A percentile compares a stretch with the other conserved stretches of the same genome.
These are phyloP conservation scores for Saccharomycopsis fodiens DNA, from an alignment of 805 yeast species.

Conservation along the genomic window DNA sequence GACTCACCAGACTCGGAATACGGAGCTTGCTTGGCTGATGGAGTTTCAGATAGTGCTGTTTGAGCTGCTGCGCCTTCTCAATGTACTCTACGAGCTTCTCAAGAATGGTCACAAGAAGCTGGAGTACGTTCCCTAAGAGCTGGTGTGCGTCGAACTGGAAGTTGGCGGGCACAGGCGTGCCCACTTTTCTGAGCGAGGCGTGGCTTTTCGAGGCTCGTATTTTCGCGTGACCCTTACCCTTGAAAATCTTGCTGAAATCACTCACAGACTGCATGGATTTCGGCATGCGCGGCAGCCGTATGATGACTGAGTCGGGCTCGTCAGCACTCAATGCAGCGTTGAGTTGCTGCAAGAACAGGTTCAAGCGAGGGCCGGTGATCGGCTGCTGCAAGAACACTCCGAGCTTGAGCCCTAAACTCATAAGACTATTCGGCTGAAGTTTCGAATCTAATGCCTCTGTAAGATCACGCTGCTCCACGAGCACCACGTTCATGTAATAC, in stretches of 20 bases:
- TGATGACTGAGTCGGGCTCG: neutral
- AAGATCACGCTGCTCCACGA: neutral
- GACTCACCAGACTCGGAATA: neutral
- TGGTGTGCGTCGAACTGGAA: neutral
- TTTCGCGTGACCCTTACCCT: neutral
- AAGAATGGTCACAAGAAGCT: neutral
- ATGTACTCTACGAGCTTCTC: constrained; percentile 5
- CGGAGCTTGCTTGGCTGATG: neutral
- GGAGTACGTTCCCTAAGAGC: neutral
- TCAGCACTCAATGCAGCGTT: constrained; percentile 2
- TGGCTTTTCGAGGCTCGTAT: neutral
- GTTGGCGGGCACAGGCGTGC: neutral
- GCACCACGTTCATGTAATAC: neutral
- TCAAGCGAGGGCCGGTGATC: constrained; percentile 2
- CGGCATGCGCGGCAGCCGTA: neutral
- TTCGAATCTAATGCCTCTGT: neutral
- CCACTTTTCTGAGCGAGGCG: neutral
- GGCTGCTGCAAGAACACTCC: constrained; percentile 14
- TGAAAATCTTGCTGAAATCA: constrained; percentile 4
- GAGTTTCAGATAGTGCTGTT: neutral
- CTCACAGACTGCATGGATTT: constrained; percentile 1
- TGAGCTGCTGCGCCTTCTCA: neutral
- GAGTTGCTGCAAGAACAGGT: constrained; percentile 4
- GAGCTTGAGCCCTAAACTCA: constrained; percentile 12
- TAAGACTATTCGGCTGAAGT: constrained; percentile 1